Percentiles rank a stretch among this genome's conserved stretches.
phyloP scores from a whole-genome alignment of 2,329 filamentous ascomycete species.

The Immersiporthe knoxdaviesiana region DNA sequence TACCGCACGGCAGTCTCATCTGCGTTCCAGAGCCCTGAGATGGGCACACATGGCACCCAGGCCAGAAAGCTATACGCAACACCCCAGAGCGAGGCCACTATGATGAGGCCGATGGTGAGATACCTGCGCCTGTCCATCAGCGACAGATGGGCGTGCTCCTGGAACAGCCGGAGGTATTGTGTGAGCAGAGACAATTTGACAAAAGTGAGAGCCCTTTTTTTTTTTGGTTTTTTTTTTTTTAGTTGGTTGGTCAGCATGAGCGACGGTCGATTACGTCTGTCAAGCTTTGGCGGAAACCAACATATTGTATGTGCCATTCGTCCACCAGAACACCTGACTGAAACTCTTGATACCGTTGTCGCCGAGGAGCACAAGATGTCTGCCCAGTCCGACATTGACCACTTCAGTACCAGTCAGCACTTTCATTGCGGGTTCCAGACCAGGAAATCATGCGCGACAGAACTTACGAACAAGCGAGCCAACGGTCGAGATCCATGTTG shows the following conservation, averaged over 20 bases:
- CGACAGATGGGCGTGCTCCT: slow-evolving; percentile 22
- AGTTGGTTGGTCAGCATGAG: slow-evolving; percentile 1
- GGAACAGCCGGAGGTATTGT: slow-evolving; percentile 35
- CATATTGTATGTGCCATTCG: slow-evolving; percentile 33
- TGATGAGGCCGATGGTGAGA: slow-evolving; percentile 28
- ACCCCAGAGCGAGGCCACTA: slow-evolving; percentile 31
- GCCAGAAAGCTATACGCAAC: slow-evolving; percentile 31
- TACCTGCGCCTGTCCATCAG: slow-evolving; percentile 28
- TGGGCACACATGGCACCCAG: slow-evolving; percentile 34
- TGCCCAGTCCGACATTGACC: slow-evolving; percentile 17
- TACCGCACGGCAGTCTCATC: slow-evolving; percentile 6
- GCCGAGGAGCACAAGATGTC: slow-evolving; percentile 17
- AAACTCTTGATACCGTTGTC: slow-evolving; percentile 12
- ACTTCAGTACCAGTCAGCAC: slow-evolving; percentile 6
- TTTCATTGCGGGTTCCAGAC: not conserved
- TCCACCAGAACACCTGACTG: slow-evolving; percentile 23
- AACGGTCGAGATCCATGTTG: slow-evolving; percentile 19
- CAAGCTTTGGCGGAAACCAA: not conserved
- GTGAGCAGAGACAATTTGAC: slow-evolving; percentile 35
- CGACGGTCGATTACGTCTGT: not conserved
- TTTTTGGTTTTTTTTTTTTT: too few relatives aligned
- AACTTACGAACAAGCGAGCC: slow-evolving; percentile 22
- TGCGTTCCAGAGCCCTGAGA: slow-evolving; percentile 32
- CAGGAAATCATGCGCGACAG: too few relatives aligned
- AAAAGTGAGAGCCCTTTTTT: slow-evolving; percentile 30